phyloP scores from a whole-genome alignment of 805 yeast genomes.

The Metschnikowia similis region DNA sequence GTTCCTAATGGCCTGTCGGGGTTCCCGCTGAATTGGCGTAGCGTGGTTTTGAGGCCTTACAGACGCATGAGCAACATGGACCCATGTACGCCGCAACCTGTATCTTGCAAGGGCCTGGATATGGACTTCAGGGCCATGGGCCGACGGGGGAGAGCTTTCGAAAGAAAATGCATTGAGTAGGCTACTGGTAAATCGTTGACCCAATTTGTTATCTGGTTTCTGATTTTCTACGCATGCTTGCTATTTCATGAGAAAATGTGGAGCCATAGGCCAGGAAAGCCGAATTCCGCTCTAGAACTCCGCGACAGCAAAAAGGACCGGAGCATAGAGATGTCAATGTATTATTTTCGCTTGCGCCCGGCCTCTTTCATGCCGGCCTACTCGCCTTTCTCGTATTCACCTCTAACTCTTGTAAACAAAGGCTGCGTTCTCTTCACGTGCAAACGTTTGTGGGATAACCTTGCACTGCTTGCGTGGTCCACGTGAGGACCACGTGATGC shows the following conservation, averaged over 20 bases:
- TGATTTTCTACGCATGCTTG: background rate
- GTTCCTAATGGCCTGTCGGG: too few species aligned
- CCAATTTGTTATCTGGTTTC: background rate
- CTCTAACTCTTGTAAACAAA: too few species aligned
- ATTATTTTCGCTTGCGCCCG: background rate
- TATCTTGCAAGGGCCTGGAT: background rate
- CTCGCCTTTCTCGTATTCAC: background rate
- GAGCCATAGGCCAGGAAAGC: background rate
- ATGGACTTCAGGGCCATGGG: background rate
- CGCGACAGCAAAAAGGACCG: background rate
- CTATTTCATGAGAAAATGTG: background rate
- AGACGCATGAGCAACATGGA: background rate
- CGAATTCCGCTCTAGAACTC: background rate
- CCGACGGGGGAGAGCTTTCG: background rate
- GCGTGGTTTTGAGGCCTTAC: background rate
- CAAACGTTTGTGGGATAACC: too few species aligned
- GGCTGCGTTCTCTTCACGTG: too few species aligned
- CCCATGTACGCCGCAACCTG: conserved; percentile 2
- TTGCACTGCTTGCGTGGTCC: too few species aligned
- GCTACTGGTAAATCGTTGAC: background rate
- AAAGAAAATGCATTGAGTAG: too few species aligned
- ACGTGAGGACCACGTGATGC: too few species aligned
- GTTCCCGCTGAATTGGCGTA: too few species aligned
- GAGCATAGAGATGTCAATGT: background rate
- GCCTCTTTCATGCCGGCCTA: background rate